Percentiles rank a stretch among this genome's conserved stretches.
Evolutionary conservation across 768 basidiomycete genomes (phyloP).

Genomic region (Lactifluus subvellereus): DNA sequence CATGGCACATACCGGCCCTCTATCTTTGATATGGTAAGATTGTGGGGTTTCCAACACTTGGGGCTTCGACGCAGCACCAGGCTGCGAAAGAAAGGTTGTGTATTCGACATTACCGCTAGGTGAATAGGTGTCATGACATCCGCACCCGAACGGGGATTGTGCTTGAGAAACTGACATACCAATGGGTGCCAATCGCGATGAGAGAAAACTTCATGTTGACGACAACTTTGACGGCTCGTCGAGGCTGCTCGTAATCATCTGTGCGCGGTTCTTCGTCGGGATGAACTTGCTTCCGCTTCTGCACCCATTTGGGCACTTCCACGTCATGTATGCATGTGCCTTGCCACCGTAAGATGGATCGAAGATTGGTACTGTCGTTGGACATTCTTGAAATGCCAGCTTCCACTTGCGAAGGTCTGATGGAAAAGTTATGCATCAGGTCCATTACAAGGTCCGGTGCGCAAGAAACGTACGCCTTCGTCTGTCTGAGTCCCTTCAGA

Average conservation of each 20-base stretch:
- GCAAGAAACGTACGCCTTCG: conserved; percentile 12
- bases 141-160: conserved; percentile 15
- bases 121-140: background rate
- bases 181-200: conserved; percentile 69
- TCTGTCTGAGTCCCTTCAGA: conserved; percentile 23
- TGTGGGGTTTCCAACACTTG: conserved; percentile 60
- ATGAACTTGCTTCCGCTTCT: conserved; percentile 62
- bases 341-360: conserved; percentile 43
- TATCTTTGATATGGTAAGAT: conserved; percentile 46
- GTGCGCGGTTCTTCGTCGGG: conserved; percentile 33
- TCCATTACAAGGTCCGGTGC: background rate
- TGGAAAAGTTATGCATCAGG: background rate
- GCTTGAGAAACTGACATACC: conserved; percentile 36
- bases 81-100: conserved; percentile 61
- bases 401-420: conserved; percentile 3
- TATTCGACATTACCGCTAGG: conserved; percentile 61
- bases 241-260: conserved; percentile 54
- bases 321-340: conserved; percentile 79
- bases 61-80: conserved; percentile 50
- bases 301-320: conserved; percentile 69
- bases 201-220: conserved; percentile 79
- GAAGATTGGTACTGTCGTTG: conserved; percentile 6
- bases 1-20: conserved; percentile 59
- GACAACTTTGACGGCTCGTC: conserved; percentile 56
- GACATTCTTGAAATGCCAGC: conserved; percentile 9